A percentile compares a stretch with the other conserved stretches of the same genome.
Evolutionary conservation across 805 yeast genomes (phyloP).

Genomic region (Zygoascus ofunaensis): DNA sequence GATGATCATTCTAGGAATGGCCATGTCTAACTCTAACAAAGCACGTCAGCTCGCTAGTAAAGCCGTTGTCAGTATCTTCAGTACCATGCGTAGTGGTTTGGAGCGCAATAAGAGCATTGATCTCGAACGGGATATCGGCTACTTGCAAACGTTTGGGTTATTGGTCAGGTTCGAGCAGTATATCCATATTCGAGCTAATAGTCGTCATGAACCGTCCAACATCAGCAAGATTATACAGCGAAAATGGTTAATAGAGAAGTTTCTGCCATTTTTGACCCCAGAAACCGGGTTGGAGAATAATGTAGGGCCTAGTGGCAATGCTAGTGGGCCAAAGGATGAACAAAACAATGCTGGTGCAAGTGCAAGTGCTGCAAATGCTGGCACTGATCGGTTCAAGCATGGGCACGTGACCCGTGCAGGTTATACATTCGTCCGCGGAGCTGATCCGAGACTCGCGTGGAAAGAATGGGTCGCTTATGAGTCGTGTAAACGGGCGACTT

Average conservation of each 20-base stretch:
- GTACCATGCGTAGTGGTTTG: slow-evolving; percentile 18
- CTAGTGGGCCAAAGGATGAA: too few species aligned
- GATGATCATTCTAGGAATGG: slow-evolving; percentile 25
- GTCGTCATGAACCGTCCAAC: neutral
- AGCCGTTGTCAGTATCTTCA: slow-evolving; percentile 16
- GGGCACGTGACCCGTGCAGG: slow-evolving; percentile 20
- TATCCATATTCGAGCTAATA: slow-evolving; percentile 1
- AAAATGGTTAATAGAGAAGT: slow-evolving; percentile 19
- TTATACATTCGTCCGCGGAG: slow-evolving; percentile 21
- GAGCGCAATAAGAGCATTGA: slow-evolving; percentile 8
- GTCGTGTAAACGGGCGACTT: slow-evolving; percentile 30
- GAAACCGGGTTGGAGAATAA: slow-evolving; percentile 12
- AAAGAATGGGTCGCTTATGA: slow-evolving; percentile 40
- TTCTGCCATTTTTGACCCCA: slow-evolving; percentile 17
- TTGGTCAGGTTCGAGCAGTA: slow-evolving; percentile 23
- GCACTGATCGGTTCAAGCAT: slow-evolving; percentile 18
- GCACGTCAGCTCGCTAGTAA: slow-evolving; percentile 14
- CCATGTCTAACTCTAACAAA: slow-evolving; percentile 14
- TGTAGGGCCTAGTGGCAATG: too few species aligned
- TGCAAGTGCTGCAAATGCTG: neutral
- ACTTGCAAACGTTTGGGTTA: slow-evolving; percentile 24
- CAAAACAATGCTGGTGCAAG: too few species aligned
- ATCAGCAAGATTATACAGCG: slow-evolving; percentile 11
- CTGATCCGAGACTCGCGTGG: slow-evolving; percentile 33
- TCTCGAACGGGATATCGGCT: slow-evolving; percentile 15